Evolutionary conservation across 1,284 basidiomycete species (phyloP), one percentile per base, ranked within the genome.

Genomic region (Leccinum subrobustum): DNA sequence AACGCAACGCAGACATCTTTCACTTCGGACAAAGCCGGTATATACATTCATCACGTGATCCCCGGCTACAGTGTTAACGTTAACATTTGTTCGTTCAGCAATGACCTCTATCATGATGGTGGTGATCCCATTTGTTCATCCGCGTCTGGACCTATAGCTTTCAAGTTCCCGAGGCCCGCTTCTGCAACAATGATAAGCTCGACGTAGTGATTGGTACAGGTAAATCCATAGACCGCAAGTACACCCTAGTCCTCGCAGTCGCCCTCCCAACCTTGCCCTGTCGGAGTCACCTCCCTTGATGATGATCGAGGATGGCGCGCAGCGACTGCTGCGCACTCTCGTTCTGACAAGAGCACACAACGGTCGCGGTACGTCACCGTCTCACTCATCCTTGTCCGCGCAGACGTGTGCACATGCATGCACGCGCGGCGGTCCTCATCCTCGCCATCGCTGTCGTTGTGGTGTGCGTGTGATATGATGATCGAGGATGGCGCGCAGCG

Each of bases 1-100:
- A 79, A 75, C 90, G 88, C 68, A 92, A 79, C 60, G 87, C 84
- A 77, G 90, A 87, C 91, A 92, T 92, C 70, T 76, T 64, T 52
- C 16, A 50, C 14, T 44, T 67, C 74, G 71, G 71, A 63, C 63
- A 58, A 68, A 72, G 62, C 69, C 73, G 74, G 70, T 50, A 18
- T 18, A 31, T 52, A 9, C 42, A 8, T 3, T 0, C 7, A 52
- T 60, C 73, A 75, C 70, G 63, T 75, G 72, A 71, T 33, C 33
- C 12, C 12, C 12, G 31, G 31, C 12, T 33, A 12, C 31, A 12
- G 11, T 11, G 31, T 31, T 31, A 8, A 29, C 31, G 31, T 31
- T 31, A 31, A 31, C 29, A 29, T 29, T 29, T 29, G 27, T 35
- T 35, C 12, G 12, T 35, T 35, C 33, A 35, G 33, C 12, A 14